A percentile compares a stretch with the other conserved stretches of the same genome.
These are phyloP conservation scores for Orbilia ellipsospora DNA, from an alignment of 2,329 filamentous ascomycete genomes.

Conservation along the genomic window DNA sequence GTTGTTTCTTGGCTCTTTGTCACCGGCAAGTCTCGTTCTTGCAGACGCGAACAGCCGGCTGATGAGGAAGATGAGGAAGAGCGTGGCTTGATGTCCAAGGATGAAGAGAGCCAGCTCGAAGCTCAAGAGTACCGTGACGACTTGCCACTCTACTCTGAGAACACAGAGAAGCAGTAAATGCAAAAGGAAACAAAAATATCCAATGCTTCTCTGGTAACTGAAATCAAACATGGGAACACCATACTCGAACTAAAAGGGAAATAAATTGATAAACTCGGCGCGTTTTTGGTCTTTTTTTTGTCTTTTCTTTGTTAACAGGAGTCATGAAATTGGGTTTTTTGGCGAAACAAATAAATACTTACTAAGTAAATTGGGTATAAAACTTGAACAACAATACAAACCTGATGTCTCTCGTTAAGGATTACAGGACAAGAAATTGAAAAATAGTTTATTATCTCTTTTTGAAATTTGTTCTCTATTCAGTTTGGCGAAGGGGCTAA, in stretches of 20 bases:
- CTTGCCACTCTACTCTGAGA: constrained; percentile 47
- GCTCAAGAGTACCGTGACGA: constrained; percentile 37
- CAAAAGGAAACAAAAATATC: neutral
- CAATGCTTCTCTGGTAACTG: constrained; percentile 1
- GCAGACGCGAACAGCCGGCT: constrained; percentile 19
- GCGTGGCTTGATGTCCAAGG: constrained; percentile 48
- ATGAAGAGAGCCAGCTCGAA: constrained; percentile 36
- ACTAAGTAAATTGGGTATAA: constrained; percentile 4
- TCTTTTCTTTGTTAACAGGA: neutral
- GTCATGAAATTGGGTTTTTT: constrained; percentile 25
- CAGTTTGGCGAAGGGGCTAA: neutral
- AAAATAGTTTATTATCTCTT: constrained; percentile 23
- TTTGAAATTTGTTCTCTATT: constrained; percentile 12
- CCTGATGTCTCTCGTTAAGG: constrained; percentile 36
- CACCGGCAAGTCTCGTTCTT: constrained; percentile 25
- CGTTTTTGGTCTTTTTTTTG: neutral
- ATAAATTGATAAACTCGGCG: constrained; percentile 2
- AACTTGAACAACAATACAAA: neutral
- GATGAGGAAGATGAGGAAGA: constrained; percentile 38
- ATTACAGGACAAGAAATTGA: constrained; percentile 27
- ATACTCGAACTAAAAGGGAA: constrained; percentile 8
- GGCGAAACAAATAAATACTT: too few species aligned
- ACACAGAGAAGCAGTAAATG: constrained; percentile 42
- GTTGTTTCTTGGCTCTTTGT: constrained; percentile 42
- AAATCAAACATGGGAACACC: neutral